A percentile compares a stretch with the other conserved stretches of the same genome.
Conservation (phyloP, 768 basidiomycete genomes). For the Melanogaster broomeanus region DNA sequence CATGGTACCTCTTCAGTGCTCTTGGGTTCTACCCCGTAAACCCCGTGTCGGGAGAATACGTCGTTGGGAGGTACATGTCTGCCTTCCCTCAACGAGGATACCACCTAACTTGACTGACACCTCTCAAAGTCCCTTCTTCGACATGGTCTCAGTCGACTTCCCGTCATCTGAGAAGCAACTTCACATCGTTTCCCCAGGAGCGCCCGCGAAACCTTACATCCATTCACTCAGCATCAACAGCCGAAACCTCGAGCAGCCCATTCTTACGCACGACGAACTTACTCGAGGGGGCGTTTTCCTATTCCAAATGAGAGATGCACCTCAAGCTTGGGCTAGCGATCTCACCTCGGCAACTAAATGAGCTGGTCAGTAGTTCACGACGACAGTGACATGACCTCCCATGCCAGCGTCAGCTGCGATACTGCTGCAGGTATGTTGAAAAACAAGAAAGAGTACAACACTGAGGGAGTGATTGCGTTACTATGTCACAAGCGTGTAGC, state of each 20-base stretch:
- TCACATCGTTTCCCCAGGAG: conserved; percentile 57
- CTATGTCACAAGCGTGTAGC: conserved; percentile 11
- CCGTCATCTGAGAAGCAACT: conserved; percentile 43
- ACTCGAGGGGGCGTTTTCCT: conserved; percentile 53
- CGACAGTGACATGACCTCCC: no score
- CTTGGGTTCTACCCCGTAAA: conserved; percentile 87
- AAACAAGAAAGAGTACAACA: no score
- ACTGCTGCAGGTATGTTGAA: no score
- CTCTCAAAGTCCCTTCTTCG: conserved; percentile 48
- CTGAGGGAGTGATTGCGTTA: not conserved
- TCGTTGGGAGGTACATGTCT: conserved; percentile 64
- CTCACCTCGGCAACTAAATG: not conserved
- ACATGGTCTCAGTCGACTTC: conserved; percentile 54
- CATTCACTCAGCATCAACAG: conserved; percentile 62
- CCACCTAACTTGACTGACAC: not conserved
- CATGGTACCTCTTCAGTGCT: conserved; percentile 83
- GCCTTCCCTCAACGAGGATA: not conserved
- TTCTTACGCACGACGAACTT: conserved; percentile 66
- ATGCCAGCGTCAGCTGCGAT: no score
- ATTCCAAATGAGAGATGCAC: conserved; percentile 65
- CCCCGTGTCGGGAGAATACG: conserved; percentile 73
- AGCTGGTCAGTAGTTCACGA: no score
- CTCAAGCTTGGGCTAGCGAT: conserved; percentile 44
- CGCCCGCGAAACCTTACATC: conserved; percentile 60
- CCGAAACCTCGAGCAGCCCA: conserved; percentile 37